A percentile compares a stretch with the other conserved stretches of the same genome.
phyloP scores from a whole-genome alignment of 2,329 filamentous ascomycete species.

The Sporothrix dimorphospora region DNA sequence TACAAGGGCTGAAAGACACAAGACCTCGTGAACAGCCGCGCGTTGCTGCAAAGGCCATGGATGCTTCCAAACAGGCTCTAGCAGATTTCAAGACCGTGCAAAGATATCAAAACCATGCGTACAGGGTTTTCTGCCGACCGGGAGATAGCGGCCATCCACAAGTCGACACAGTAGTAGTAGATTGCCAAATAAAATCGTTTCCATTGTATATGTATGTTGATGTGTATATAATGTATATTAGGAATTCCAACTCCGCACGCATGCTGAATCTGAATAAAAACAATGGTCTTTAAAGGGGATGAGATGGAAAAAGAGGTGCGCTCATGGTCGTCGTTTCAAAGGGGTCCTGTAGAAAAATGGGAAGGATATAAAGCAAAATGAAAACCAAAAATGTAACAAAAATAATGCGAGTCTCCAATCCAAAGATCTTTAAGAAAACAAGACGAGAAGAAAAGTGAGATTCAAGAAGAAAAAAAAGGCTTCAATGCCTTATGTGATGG shows the following conservation, averaged over 20 bases:
- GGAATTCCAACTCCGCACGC: conserved; percentile 28
- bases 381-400: neutral
- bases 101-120: too few species aligned
- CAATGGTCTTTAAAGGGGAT: neutral
- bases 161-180: neutral
- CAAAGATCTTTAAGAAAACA: neutral
- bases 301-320: conserved; percentile 6
- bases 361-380: conserved; percentile 10
- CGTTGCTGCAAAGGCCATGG: too few species aligned
- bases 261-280: conserved; percentile 27
- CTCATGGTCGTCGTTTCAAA: conserved; percentile 16
- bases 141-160: too few species aligned
- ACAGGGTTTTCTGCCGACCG: too few species aligned
- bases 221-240: conserved; percentile 24
- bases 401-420: neutral
- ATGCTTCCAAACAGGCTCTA: too few species aligned
- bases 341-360: conserved; percentile 2
- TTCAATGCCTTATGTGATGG: conserved; percentile 54
- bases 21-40: too few species aligned
- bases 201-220: conserved; percentile 24
- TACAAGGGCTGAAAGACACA: too few species aligned
- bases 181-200: neutral
- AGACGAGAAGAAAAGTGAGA: neutral
- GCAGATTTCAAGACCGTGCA: too few species aligned
- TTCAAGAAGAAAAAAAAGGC: neutral